Conservation (phyloP, 306 rosid genomes). For the Myrica gale region DNA sequence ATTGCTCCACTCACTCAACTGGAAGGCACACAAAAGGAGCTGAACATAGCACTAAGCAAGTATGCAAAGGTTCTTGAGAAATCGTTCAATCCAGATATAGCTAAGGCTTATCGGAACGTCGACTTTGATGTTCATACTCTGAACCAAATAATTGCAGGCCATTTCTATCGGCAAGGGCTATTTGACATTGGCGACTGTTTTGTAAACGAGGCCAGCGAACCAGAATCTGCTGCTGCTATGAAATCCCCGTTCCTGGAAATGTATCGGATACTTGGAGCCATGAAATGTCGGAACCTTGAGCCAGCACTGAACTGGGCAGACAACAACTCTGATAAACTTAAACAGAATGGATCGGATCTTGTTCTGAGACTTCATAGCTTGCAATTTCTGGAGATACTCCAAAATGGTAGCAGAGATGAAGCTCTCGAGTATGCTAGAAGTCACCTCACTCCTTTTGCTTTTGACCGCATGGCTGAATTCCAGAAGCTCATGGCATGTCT, state of each 20-base stretch:
- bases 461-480: conserved; percentile 55
- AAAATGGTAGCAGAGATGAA: conserved; percentile 54
- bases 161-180: conserved; percentile 79
- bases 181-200: conserved; percentile 82
- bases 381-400: conserved; percentile 65
- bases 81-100: conserved; percentile 75
- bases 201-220: conserved; percentile 52
- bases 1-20: conserved; percentile 57
- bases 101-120: conserved; percentile 79
- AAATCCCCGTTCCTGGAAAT: conserved; percentile 75
- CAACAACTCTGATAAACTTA: conserved; percentile 55
- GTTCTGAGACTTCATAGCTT: conserved; percentile 69
- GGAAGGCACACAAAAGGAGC: conserved; percentile 77
- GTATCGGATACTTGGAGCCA: conserved; percentile 75
- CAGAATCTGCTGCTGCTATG: conserved; percentile 54
- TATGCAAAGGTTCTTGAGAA: conserved; percentile 80
- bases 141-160: conserved; percentile 71
- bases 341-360: conserved; percentile 64
- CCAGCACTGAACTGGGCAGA: conserved; percentile 88
- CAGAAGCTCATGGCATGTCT: conserved; percentile 80
- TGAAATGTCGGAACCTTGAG: conserved; percentile 57
- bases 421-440: conserved; percentile 72
- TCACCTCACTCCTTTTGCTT: conserved; percentile 58
- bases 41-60: conserved; percentile 72
- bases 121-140: conserved; percentile 58